Percentiles rank a stretch among this genome's conserved stretches.
phyloP scores from a whole-genome alignment of 371 early-diverging fungal species.

The Syncephalastrum monosporum region DNA sequence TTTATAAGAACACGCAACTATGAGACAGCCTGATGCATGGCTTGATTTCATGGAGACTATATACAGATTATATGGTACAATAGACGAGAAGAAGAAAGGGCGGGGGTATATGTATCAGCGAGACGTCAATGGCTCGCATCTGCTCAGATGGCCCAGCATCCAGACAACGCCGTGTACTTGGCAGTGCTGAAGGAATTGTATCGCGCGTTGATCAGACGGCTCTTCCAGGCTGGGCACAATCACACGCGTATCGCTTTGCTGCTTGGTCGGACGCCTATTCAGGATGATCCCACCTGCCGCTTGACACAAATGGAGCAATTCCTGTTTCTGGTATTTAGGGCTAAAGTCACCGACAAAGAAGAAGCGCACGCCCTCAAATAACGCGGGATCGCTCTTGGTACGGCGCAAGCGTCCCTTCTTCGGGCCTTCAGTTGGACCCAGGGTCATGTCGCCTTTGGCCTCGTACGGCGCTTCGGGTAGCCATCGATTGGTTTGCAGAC shows the following conservation, averaged over 20 bases:
- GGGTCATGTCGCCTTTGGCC: slow-evolving; percentile 30
- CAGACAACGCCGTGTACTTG: slow-evolving; percentile 24
- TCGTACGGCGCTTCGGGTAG: slow-evolving; percentile 31
- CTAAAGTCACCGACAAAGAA: slow-evolving; percentile 31
- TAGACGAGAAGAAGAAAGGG: no score
- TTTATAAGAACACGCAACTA: no score
- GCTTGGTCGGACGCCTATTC: slow-evolving; percentile 19
- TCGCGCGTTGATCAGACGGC: not conserved
- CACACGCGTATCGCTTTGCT: not conserved
- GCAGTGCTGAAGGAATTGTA: slow-evolving; percentile 16
- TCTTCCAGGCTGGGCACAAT: slow-evolving; percentile 3
- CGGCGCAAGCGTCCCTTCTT: slow-evolving; percentile 12
- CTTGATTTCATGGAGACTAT: no score
- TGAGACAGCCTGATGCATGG: no score
- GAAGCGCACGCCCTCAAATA: slow-evolving; percentile 28
- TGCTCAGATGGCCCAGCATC: slow-evolving; percentile 31
- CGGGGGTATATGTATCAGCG: no score
- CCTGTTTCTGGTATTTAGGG: slow-evolving; percentile 25
- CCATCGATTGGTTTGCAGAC: slow-evolving; percentile 29
- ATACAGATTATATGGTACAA: no score
- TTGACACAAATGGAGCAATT: slow-evolving; percentile 21
- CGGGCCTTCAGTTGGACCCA: slow-evolving; percentile 33
- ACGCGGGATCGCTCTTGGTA: not conserved
- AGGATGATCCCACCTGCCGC: slow-evolving; percentile 28
- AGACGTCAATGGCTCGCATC: not conserved